Percentiles rank a stretch among this genome's conserved stretches.
phyloP scores from a whole-genome alignment of 768 basidiomycete genomes.

The Exsudoporus frostii region DNA sequence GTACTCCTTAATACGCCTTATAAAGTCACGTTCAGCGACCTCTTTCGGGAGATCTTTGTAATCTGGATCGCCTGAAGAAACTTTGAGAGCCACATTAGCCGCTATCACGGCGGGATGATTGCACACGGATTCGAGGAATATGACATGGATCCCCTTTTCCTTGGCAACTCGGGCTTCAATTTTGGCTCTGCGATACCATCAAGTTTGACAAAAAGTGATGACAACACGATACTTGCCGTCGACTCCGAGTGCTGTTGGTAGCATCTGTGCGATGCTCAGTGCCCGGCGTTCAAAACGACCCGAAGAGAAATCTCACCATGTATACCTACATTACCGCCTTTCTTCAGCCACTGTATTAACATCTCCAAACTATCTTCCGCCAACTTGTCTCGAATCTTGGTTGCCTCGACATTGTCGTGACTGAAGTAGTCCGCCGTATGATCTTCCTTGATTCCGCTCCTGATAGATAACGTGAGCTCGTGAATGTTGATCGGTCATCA shows the following conservation, averaged over 20 bases:
- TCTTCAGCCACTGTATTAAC: conserved; percentile 92
- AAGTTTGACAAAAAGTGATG: neutral
- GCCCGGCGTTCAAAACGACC: neutral
- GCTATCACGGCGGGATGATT: conserved; percentile 93
- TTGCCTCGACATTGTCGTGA: conserved; percentile 78
- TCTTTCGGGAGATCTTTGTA: conserved; percentile 88
- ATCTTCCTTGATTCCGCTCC: conserved; percentile 83
- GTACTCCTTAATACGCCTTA: conserved; percentile 87
- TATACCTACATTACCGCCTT: conserved; percentile 95
- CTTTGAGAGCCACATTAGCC: conserved; percentile 94
- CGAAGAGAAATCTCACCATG: conserved; percentile 59
- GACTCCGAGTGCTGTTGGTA: conserved; percentile 81
- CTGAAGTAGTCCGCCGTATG: conserved; percentile 91
- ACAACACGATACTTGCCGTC: conserved; percentile 51
- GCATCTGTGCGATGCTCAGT: conserved; percentile 61
- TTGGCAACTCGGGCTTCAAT: conserved; percentile 80
- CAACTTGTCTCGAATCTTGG: conserved; percentile 70
- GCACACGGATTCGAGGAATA: conserved; percentile 95
- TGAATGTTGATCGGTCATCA: neutral
- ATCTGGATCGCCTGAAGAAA: conserved; percentile 94
- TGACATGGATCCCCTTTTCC: conserved; percentile 82
- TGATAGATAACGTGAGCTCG: conserved; percentile 25
- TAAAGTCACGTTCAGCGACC: conserved; percentile 85
- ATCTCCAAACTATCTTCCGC: conserved; percentile 92
- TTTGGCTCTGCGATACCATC: conserved; percentile 53